These are phyloP conservation scores for Leersia perrieri DNA, from an alignment of 176 grass and related monocot genomes.

Conservation along the genomic window DNA sequence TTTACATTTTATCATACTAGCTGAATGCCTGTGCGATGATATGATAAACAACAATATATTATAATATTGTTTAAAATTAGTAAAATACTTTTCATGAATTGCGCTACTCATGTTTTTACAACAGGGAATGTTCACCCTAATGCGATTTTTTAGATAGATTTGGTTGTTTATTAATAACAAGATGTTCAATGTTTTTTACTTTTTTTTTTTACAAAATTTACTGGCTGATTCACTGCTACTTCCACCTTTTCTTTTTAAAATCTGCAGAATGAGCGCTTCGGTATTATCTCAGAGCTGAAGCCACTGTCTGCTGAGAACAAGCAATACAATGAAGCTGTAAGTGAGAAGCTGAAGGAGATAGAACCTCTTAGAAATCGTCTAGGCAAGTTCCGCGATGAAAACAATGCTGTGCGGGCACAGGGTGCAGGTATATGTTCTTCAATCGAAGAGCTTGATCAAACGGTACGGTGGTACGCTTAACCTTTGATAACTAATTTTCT, in stretches of 20 bases:
- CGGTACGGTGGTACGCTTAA: conserved; percentile 64
- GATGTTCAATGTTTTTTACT: no score
- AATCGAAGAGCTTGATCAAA: conserved; percentile 81
- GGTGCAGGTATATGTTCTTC: conserved; percentile 87
- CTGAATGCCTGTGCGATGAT: no score
- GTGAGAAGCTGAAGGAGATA: conserved; percentile 78
- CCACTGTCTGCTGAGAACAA: conserved; percentile 73
- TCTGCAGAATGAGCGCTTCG: conserved; percentile 63
- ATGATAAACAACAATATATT: no score
- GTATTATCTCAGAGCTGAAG: conserved; percentile 64
- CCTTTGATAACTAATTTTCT: neutral
- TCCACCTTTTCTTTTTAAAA: no score
- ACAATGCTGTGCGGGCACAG: conserved; percentile 69
- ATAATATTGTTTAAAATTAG: no score
- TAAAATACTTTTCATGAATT: no score
- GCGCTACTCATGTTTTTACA: no score
- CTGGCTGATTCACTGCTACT: no score
- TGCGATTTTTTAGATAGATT: no score
- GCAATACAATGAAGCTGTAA: conserved; percentile 63
- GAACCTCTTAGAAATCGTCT: conserved; percentile 72
- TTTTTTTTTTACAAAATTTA: no score
- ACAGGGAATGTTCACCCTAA: no score
- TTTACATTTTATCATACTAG: neutral
- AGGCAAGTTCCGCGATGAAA: conserved; percentile 79
- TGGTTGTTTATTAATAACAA: no score